A percentile compares a stretch with the other conserved stretches of the same genome.
Evolutionary conservation across 2,329 filamentous ascomycete species (phyloP).

Genomic region (Xylariaceae sp.): DNA sequence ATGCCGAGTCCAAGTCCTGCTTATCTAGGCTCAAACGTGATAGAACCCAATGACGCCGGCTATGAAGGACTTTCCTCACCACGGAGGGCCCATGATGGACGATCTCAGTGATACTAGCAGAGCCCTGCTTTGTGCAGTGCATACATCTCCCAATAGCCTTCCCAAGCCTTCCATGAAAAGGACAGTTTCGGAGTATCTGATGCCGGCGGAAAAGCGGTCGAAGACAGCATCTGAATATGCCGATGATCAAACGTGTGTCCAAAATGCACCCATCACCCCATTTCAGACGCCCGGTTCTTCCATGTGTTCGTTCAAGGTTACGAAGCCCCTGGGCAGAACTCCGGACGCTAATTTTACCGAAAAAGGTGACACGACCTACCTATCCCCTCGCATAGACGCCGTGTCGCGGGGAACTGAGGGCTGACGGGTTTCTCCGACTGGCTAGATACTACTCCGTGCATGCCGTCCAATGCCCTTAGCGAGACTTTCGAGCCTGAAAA

Average conservation of each 20-base stretch:
- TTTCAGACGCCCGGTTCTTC: constrained; percentile 3
- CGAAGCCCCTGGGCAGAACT: constrained; percentile 12
- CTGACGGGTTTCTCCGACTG: neutral
- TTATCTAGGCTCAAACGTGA: neutral
- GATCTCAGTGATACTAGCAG: neutral
- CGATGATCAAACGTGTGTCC: constrained; percentile 7
- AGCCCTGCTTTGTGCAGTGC: neutral
- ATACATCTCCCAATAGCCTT: neutral
- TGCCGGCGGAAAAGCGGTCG: constrained; percentile 1
- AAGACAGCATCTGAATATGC: constrained; percentile 2
- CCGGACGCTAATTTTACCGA: neutral
- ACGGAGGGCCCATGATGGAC: neutral
- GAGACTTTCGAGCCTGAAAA: neutral
- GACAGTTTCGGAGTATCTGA: neutral
- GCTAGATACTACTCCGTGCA: neutral
- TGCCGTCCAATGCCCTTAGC: neutral
- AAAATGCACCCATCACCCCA: constrained; percentile 8
- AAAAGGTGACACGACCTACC: neutral
- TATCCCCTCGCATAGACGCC: neutral
- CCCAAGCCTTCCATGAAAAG: constrained; percentile 4
- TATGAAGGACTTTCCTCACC: neutral
- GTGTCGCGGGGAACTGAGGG: neutral
- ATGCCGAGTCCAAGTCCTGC: neutral
- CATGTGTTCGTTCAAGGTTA: constrained; percentile 18
- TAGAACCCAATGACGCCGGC: neutral